Percentiles rank a stretch among this genome's conserved stretches.
Conservation (phyloP, 2,329 filamentous ascomycete species). For the Cordyceps cicadae region DNA sequence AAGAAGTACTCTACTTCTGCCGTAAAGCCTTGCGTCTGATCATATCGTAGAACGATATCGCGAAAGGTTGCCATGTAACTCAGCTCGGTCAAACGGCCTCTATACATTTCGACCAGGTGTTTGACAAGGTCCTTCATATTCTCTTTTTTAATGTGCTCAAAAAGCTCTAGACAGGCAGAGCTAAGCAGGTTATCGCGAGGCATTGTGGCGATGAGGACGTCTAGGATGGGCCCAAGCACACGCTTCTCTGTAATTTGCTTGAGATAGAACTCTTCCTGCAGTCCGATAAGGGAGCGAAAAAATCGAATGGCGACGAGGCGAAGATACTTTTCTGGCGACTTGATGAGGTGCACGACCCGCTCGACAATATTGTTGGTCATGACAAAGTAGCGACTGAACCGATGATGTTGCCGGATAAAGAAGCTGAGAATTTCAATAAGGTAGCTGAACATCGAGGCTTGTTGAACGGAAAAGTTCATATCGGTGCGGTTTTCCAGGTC, state of each 20-base stretch:
- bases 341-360: conserved; percentile 73
- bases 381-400: conserved; percentile 82
- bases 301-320: conserved; percentile 89
- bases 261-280: conserved; percentile 88
- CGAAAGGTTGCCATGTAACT: conserved; percentile 82
- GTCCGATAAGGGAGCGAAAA: conserved; percentile 74
- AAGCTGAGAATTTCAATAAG: conserved; percentile 90
- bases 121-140: conserved; percentile 72
- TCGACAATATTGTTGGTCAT: conserved; percentile 68
- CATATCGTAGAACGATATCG: conserved; percentile 65
- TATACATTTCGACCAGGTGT: conserved; percentile 76
- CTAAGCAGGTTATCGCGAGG: conserved; percentile 88
- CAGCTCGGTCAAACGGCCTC: conserved; percentile 66
- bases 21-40: conserved; percentile 64
- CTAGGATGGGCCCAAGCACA: conserved; percentile 74
- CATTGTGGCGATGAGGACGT: conserved; percentile 77
- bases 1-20: conserved; percentile 59
- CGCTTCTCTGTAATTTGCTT: conserved; percentile 74
- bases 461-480: conserved; percentile 66
- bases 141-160: conserved; percentile 81
- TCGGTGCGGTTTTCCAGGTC: conserved; percentile 64
- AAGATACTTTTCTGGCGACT: conserved; percentile 81
- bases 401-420: conserved; percentile 82
- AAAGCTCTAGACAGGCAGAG: conserved; percentile 88
- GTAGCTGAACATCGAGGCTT: conserved; percentile 85